Evolutionary conservation across 768 basidiomycete genomes (phyloP), one percentile per base, ranked within the genome.

Genomic region (Rhodotorula graminis): DNA sequence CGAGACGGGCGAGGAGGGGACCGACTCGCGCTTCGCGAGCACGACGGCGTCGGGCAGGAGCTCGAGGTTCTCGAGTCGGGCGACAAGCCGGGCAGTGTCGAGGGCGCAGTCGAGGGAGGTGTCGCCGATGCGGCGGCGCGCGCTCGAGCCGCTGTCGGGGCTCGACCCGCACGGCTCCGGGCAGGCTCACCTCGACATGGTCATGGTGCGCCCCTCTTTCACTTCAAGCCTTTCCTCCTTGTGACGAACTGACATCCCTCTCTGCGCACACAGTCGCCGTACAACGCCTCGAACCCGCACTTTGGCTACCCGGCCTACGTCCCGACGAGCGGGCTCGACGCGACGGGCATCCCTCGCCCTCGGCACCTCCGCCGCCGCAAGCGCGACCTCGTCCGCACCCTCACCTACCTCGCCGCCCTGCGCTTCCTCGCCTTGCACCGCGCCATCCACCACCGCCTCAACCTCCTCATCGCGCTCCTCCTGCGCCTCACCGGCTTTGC

Each of bases 401-500:
- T 79, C 31, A 74, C 75, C 37, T 79, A 79, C 61, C 76, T 79
- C 56, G 69, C 72, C 55, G 73, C 68, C 10, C 73, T 79, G 16
- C 78, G 78, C 37, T 66, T 79, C 62, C 72, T 79, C 57, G 71
- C 77, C 1, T 62, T 76, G 12, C 74, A 78, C 42, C 76, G 78
- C 27, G 50, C 61, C 1, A 44, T 74, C 21, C 69, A 52, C 2
- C 64, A 61, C 55, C 73, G 73, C 14, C 56, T 70, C 37, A 63
- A 49, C 29, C 5, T 65, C 21, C 16, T 74, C 19, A 29, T 74
- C 27, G 73, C 61, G 4, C 49, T 46, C 23, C 29, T 70, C 0
- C 14, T 74, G 16, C 50, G 58, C 16, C 1, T 70, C 12, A 63
- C 64, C 1, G 68, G 72, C 2, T 49, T 73, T 10, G 49, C 64